Evolutionary conservation across 1,284 basidiomycete species (phyloP).

Genomic region (Apiotrichum gamsii): DNA sequence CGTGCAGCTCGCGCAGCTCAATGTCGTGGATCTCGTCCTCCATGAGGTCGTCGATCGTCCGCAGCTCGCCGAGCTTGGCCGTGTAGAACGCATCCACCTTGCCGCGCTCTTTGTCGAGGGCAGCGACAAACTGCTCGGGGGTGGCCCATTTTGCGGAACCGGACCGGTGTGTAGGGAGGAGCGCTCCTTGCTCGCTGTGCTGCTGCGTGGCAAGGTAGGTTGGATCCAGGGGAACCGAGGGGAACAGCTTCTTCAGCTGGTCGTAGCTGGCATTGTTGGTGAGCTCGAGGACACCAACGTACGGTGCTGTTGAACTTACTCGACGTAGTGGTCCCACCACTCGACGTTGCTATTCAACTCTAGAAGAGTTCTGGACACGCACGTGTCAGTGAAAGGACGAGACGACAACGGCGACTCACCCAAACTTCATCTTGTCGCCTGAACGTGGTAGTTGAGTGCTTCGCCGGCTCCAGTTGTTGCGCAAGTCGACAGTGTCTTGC

Average conservation of each 20-base stretch:
- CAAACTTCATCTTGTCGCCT: constrained; percentile 49
- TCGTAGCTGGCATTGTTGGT: constrained; percentile 63
- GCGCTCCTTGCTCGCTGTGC: constrained; percentile 57
- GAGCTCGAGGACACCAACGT: too few relatives aligned
- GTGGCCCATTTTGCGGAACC: constrained; percentile 48
- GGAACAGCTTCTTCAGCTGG: constrained; percentile 67
- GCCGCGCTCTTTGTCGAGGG: constrained; percentile 74
- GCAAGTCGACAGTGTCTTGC: too few relatives aligned
- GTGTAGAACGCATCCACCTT: constrained; percentile 82
- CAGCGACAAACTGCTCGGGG: constrained; percentile 62
- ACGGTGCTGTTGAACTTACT: constrained; percentile 35
- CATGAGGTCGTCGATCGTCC: constrained; percentile 58
- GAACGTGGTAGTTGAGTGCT: constrained; percentile 16
- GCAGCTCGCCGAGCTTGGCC: constrained; percentile 64
- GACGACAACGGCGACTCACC: constrained; percentile 40
- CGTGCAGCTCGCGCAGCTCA: constrained; percentile 59
- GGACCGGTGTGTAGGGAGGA: constrained; percentile 35
- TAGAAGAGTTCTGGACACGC: constrained; percentile 57
- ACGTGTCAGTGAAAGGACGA: not conserved
- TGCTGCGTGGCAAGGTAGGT: constrained; percentile 51
- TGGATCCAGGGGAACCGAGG: constrained; percentile 43
- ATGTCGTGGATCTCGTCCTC: constrained; percentile 61
- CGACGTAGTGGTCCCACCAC: constrained; percentile 90
- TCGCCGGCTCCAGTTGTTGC: constrained; percentile 38
- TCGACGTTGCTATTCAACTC: constrained; percentile 92